Conservation (phyloP, 1,139 yeast genomes). For the Protomyces lactucae-debilis region DNA sequence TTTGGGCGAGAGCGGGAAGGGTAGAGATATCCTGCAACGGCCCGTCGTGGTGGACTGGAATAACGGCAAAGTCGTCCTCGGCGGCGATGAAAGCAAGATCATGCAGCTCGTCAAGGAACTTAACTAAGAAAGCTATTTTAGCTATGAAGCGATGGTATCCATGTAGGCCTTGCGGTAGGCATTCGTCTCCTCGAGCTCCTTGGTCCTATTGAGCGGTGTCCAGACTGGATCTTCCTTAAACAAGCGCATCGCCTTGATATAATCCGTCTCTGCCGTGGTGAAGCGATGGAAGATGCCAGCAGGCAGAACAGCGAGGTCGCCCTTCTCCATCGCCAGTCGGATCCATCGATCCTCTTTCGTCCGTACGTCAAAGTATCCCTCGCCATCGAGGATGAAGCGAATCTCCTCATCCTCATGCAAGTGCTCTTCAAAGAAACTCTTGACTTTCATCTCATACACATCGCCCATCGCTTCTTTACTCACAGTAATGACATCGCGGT, state of each 20-base stretch:
- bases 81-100: constrained; percentile 12
- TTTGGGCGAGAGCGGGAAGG: constrained; percentile 1
- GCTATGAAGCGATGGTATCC: constrained; percentile 34
- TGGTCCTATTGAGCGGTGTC: constrained; percentile 75
- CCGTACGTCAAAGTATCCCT: constrained; percentile 87
- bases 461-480: constrained; percentile 59
- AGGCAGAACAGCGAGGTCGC: constrained; percentile 53
- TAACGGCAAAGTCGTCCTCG: constrained; percentile 19
- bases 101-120: constrained; percentile 10
- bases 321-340: constrained; percentile 57
- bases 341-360: constrained; percentile 69
- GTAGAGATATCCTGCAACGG: neutral
- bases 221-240: constrained; percentile 76
- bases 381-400: constrained; percentile 81
- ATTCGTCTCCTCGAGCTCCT: constrained; percentile 41
- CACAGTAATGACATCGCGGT: constrained; percentile 67
- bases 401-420: constrained; percentile 97
- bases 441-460: constrained; percentile 61
- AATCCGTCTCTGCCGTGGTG: constrained; percentile 60
- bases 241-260: constrained; percentile 71
- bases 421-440: constrained; percentile 76
- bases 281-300: constrained; percentile 30
- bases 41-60: constrained; percentile 23
- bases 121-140: no score
- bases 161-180: constrained; percentile 45